Conservation (phyloP, 306 rosid species). For the Phaseolus lunatus region DNA sequence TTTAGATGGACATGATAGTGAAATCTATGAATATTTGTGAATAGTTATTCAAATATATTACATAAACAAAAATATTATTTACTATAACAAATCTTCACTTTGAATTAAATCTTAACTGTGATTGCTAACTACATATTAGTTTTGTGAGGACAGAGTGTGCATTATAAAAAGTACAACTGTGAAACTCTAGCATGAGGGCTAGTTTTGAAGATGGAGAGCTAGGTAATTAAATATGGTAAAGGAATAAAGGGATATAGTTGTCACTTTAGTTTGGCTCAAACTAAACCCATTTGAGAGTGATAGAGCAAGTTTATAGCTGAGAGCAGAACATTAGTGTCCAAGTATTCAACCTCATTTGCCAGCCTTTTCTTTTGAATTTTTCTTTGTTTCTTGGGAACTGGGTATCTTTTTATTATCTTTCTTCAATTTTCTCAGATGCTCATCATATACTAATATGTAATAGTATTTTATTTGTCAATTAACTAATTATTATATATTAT, state of each 20-base stretch:
- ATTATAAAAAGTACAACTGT: not conserved
- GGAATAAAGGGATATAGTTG: constrained; percentile 9
- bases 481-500: not conserved
- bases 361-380: not conserved
- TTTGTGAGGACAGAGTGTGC: constrained; percentile 24
- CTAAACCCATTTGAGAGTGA: constrained; percentile 56
- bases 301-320: constrained; percentile 63
- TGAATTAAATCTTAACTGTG: too few relatives aligned
- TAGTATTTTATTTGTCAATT: not conserved
- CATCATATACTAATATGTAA: not conserved
- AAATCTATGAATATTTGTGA: too few relatives aligned
- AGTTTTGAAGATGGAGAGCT: not conserved
- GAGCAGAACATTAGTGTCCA: constrained; percentile 45
- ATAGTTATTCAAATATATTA: not conserved
- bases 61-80: not conserved
- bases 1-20: too few relatives aligned
- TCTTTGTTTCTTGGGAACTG: constrained; percentile 34
- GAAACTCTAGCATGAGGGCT: not conserved
- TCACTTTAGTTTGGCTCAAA: constrained; percentile 29
- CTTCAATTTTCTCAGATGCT: not conserved
- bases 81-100: too few relatives aligned
- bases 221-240: not conserved
- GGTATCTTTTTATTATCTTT: constrained; percentile 16
- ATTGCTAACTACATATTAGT: not conserved
- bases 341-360: not conserved